Conservation (phyloP, 2,329 filamentous ascomycete species). For the Ceratocystis papillata region DNA sequence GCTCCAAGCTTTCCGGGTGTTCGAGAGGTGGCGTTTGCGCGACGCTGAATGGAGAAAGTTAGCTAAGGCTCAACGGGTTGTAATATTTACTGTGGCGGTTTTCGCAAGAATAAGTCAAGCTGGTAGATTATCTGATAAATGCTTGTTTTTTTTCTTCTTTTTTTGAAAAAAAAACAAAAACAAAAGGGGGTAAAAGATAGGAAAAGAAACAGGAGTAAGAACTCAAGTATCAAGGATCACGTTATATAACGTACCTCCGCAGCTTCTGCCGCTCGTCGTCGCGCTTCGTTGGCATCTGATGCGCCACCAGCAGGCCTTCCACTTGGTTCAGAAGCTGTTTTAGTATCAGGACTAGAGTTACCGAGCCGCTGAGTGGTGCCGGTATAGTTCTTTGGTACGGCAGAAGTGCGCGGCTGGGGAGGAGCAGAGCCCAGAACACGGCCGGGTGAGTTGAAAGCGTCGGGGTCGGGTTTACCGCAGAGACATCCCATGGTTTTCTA, state of each 20-base stretch:
- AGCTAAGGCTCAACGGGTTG: background rate
- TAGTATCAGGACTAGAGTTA: background rate
- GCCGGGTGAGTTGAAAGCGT: constrained; percentile 61
- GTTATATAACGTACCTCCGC: constrained; percentile 13
- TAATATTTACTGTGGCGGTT: background rate
- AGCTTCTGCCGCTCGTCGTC: constrained; percentile 19
- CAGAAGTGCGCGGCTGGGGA: constrained; percentile 36
- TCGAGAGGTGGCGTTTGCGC: constrained; percentile 47
- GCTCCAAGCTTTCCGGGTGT: constrained; percentile 57
- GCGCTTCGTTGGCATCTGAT: constrained; percentile 22
- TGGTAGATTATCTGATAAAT: background rate
- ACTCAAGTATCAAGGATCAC: background rate
- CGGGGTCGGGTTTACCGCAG: constrained; percentile 61
- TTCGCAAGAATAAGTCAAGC: too few relatives aligned
- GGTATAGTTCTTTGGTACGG: constrained; percentile 36
- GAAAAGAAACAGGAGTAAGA: too few relatives aligned
- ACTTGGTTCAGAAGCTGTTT: background rate
- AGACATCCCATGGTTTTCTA: constrained; percentile 63
- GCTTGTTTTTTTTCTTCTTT: background rate
- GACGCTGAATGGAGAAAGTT: constrained; percentile 41
- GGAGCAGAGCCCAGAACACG: constrained; percentile 55
- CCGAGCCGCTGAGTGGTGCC: constrained; percentile 17
- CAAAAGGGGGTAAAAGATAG: background rate
- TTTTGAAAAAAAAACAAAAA: background rate
- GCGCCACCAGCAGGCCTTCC: background rate